Percentiles rank a stretch among this genome's conserved stretches.
phyloP scores from a whole-genome alignment of 768 basidiomycete species.

The Boletus sp. region DNA sequence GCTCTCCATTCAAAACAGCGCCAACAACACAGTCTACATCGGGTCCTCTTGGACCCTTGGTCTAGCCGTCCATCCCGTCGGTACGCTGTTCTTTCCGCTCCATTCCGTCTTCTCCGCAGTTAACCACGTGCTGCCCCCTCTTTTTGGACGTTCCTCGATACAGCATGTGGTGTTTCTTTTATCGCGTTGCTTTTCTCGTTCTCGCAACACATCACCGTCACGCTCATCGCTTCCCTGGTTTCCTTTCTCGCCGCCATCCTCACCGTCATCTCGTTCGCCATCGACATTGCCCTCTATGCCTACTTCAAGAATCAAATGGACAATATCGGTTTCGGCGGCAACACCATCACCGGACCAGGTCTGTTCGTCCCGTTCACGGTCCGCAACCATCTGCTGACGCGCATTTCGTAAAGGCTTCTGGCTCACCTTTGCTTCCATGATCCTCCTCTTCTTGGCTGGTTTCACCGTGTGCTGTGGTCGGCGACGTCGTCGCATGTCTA shows the following conservation, averaged over 20 bases:
- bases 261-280: constrained; percentile 68
- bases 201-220: constrained; percentile 49
- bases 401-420: constrained; percentile 56
- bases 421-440: constrained; percentile 65
- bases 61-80: constrained; percentile 71
- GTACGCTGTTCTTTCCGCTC: constrained; percentile 37
- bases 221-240: constrained; percentile 42
- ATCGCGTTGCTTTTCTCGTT: constrained; percentile 62
- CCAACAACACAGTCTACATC: constrained; percentile 37
- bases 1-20: constrained; percentile 29
- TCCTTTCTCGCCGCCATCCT: constrained; percentile 69
- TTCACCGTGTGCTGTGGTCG: constrained; percentile 71
- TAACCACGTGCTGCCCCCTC: constrained; percentile 4
- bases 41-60: constrained; percentile 67
- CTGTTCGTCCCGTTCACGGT: constrained; percentile 16
- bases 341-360: constrained; percentile 67
- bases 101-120: background rate
- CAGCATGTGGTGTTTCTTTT: constrained; percentile 54
- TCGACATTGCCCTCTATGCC: constrained; percentile 72
- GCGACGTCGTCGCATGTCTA: constrained; percentile 49
- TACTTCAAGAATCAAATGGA: constrained; percentile 56
- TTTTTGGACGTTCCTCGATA: background rate
- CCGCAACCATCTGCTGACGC: background rate
- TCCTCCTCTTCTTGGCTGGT: constrained; percentile 62
- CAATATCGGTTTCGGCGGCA: constrained; percentile 39